phyloP scores from a whole-genome alignment of 495 filamentous ascomycete species.

The Neurospora hispaniola region DNA sequence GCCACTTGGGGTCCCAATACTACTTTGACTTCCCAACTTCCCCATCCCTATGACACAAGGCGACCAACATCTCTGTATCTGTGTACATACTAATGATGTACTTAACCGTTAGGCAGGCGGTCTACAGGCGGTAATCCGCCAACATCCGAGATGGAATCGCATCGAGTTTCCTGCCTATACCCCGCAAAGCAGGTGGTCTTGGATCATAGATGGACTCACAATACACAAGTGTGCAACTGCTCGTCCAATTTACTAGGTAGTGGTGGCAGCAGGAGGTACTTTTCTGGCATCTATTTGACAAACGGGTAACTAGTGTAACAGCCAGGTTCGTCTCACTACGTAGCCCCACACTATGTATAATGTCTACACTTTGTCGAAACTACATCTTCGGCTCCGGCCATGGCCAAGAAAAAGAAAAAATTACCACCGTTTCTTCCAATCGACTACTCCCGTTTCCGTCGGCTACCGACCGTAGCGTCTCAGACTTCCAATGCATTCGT shows the following conservation, averaged over 20 bases:
- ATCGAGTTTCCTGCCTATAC: background rate
- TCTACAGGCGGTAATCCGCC: background rate
- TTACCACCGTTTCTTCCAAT: background rate
- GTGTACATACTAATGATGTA: background rate
- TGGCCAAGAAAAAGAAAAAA: background rate
- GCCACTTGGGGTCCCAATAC: background rate
- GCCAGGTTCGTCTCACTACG: background rate
- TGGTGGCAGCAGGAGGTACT: background rate
- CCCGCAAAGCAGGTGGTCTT: background rate
- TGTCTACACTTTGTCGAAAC: background rate
- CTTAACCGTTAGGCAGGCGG: background rate
- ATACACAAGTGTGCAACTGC: background rate
- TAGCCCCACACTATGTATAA: background rate
- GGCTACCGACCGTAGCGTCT: background rate
- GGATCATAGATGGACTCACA: background rate
- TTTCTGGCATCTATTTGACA: background rate
- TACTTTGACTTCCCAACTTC: background rate
- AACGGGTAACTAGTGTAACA: background rate
- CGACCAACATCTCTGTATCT: background rate
- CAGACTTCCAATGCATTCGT: background rate
- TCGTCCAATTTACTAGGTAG: background rate
- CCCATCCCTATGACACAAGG: background rate
- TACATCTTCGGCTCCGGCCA: background rate
- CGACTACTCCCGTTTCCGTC: background rate
- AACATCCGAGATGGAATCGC: background rate